Conservation (phyloP, 1,284 basidiomycete species). For the Butyriboletus appendiculatus region DNA sequence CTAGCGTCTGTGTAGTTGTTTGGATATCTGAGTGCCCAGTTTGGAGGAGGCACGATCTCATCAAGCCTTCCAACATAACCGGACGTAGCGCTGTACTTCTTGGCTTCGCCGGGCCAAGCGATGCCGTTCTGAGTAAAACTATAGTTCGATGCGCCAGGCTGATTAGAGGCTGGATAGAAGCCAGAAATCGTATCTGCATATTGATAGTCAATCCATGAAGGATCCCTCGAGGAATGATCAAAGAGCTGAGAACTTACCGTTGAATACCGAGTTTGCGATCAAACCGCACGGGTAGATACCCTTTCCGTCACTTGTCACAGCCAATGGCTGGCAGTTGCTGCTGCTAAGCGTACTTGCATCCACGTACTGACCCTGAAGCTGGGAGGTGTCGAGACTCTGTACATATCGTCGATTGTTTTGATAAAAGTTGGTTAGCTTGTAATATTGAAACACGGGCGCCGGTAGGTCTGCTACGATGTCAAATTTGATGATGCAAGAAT, state of each 20-base stretch:
- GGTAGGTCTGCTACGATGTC: slow-evolving; percentile 80
- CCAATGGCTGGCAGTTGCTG: slow-evolving; percentile 92
- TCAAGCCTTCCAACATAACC: slow-evolving; percentile 51
- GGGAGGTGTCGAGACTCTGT: slow-evolving; percentile 85
- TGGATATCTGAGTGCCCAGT: slow-evolving; percentile 79
- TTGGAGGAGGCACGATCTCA: slow-evolving; percentile 89
- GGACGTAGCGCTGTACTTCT: slow-evolving; percentile 78
- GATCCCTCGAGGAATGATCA: not conserved
- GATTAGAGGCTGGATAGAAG: slow-evolving; percentile 59
- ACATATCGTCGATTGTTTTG: slow-evolving; percentile 99
- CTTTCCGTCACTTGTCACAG: slow-evolving; percentile 47
- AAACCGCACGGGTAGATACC: slow-evolving; percentile 94
- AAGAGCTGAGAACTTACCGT: slow-evolving; percentile 59
- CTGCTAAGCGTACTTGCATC: slow-evolving; percentile 55
- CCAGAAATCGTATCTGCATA: slow-evolving; percentile 75
- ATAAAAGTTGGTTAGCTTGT: slow-evolving; percentile 95
- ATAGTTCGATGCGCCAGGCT: slow-evolving; percentile 59
- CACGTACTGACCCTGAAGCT: slow-evolving; percentile 79
- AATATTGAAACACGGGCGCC: slow-evolving; percentile 89
- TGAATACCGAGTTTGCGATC: slow-evolving; percentile 98
- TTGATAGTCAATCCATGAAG: not conserved
- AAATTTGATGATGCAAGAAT: slow-evolving; percentile 80
- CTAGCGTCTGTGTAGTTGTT: slow-evolving; percentile 70
- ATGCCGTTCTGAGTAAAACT: slow-evolving; percentile 82
- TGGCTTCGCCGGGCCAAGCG: slow-evolving; percentile 92